Conservation (phyloP, 2,329 filamentous ascomycete genomes). For the Metarhizium robertsii region DNA sequence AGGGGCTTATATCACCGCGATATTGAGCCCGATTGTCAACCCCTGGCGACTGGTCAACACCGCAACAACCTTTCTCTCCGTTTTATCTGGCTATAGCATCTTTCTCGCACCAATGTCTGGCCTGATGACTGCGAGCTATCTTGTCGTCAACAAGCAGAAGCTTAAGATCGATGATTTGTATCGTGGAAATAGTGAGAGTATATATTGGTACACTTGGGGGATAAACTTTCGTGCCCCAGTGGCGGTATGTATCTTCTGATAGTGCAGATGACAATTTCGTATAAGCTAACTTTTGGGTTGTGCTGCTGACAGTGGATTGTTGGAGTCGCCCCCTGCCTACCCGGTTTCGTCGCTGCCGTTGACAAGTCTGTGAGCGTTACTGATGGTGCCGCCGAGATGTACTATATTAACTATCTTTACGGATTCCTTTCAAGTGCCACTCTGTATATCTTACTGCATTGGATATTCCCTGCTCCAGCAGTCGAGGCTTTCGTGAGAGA, state of each 20-base stretch:
- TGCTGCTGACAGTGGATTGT: constrained; percentile 23
- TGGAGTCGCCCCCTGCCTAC: constrained; percentile 29
- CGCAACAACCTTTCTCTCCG: constrained; percentile 25
- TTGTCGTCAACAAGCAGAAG: constrained; percentile 7
- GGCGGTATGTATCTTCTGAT: constrained; percentile 17
- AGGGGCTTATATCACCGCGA: constrained; percentile 26
- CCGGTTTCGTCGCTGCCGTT: constrained; percentile 32
- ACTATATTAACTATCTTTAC: constrained; percentile 29
- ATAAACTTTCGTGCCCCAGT: constrained; percentile 30
- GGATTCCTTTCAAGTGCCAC: constrained; percentile 25
- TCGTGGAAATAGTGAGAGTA: too few relatives aligned
- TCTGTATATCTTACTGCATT: constrained; percentile 22
- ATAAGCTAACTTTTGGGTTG: too few relatives aligned
- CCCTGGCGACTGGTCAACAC: constrained; percentile 29
- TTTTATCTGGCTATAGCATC: constrained; percentile 26
- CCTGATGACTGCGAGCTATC: constrained; percentile 24
- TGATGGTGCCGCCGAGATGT: constrained; percentile 27
- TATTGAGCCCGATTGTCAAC: constrained; percentile 26
- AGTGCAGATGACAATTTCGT: too few relatives aligned
- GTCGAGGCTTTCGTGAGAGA: too few relatives aligned
- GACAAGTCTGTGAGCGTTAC: constrained; percentile 23
- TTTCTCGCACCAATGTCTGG: constrained; percentile 31
- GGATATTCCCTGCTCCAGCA: constrained; percentile 14
- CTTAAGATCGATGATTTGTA: too few relatives aligned
- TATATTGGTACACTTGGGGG: constrained; percentile 28